Evolutionary conservation across 2,329 filamentous ascomycete genomes (phyloP), one percentile per base, ranked within the genome.

Genomic region (Trichoderma sp.): DNA sequence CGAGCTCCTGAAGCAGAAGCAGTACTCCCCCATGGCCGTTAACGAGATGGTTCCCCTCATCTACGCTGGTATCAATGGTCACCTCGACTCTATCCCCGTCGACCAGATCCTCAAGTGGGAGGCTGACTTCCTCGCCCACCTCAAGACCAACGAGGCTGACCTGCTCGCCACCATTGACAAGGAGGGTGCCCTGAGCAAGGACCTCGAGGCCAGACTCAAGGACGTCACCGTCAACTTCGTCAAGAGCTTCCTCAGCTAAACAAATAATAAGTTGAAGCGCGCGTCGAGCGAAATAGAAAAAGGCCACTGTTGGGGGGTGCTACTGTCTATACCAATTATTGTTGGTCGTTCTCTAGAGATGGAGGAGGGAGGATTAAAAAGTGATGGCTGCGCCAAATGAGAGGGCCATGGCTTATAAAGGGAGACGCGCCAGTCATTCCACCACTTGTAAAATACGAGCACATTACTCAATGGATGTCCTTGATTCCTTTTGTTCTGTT

Each of bases 41-140:
- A 95, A 96, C 87, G 94, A 99, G 87, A 98, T 98, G 94, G 95
- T 99, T 86, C 95, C 95, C 75, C 90, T 99, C 76, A 98, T 99
- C 88, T 99, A 89, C 84, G 94, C 95, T 74, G 95, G 95, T 96
- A 93, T 99, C 86, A 98, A 98, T 85, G 95, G 95, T 87, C 85
- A 88, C 84, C 90, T 99, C 75, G 95, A 99, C 86, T 80, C 72
- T 76, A 87, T 99, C 74, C 95, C 95, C 72, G 95, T 98, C 79
- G 80, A 73, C 89, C 97, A 94, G 91, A 91, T 99, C 76, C 89
- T 95, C 72, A 82, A 89, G 81, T 99, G 94, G 93, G 95, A 99
- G 88, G 76, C 90, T 78, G 94, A 98, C 84, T 96, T 97, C 90
- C 86, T 97, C 71, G 84, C 90, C 74, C 92, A 97, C 87, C 87